Base-by-base conservation (phyloP, 176 grass and related monocot species). In the Calamus simplicifolius region DNA sequence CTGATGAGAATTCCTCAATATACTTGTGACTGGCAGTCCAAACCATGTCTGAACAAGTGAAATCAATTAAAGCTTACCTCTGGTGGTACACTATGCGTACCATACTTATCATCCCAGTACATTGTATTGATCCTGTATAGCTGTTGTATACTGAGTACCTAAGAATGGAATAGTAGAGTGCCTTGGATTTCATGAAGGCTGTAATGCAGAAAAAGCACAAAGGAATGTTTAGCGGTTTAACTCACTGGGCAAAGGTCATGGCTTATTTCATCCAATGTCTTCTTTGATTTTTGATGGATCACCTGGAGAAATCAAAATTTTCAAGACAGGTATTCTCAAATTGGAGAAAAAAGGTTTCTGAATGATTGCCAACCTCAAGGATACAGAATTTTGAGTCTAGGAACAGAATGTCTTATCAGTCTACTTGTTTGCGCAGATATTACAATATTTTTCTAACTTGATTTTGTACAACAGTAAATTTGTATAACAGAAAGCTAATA, bases 51-150 rank as follows among this genome's bases (percentile, higher is more conserved):
- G 28, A 3, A 48, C 43, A 35, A 54, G 1, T 51, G 49, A 54
- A 6, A 3, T 25, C n/a, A 51, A 31, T 29, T 63, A 30, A 72
- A 75, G 54, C 48, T 82, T 88, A 90, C 93, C 81, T 92, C 84
- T 69, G 83, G 93, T 16, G 93, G 81, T 16, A 97, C 93, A 69
- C 87, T 91, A 67, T 97, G 93, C 35, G 87, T 97, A 61, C 87
- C 87, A 54, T 97, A 97, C 66, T 97, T 97, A 63, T 97, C 93
- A 80, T 97, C 93, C 93, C 93, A 97, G 66, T 97, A 97, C 93
- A 97, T 97, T 56, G 93, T 97, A 70, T 87, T 91, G 59, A 97
- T 97, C 69, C 93, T 77, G 73, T 97, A 97, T 82, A 97, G 76
- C 57, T 97, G 93, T 72, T 97, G 93, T 82, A 97, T 90, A 64